phyloP scores from a whole-genome alignment of 2,329 filamentous ascomycete genomes.

The Talaromyces sp. region DNA sequence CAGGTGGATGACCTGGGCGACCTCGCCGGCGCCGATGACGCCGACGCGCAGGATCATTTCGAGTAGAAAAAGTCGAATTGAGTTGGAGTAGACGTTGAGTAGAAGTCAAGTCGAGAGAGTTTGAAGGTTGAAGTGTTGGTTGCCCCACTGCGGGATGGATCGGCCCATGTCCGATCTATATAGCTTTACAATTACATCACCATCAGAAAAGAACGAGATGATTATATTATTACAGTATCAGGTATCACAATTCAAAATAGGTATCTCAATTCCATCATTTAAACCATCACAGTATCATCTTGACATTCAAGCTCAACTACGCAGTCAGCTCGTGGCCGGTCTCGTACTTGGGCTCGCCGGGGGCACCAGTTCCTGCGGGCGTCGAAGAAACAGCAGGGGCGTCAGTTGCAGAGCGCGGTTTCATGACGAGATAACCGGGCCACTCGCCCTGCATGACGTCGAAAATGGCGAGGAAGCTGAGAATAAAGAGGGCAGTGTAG shows the following conservation, averaged over 20 bases:
- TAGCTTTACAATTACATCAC: background rate
- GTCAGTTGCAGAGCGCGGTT: background rate
- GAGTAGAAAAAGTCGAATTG: background rate
- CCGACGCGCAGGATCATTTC: slow-evolving; percentile 24
- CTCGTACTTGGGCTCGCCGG: slow-evolving; percentile 10
- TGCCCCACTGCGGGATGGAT: background rate
- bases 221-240: background rate
- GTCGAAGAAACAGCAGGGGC: background rate
- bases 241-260: background rate
- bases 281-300: background rate
- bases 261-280: background rate
- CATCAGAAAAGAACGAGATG: background rate
- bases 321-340: slow-evolving; percentile 10
- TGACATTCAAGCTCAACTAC: background rate
- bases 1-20: slow-evolving; percentile 51
- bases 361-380: slow-evolving; percentile 3
- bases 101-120: background rate
- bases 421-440: slow-evolving; percentile 18
- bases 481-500: slow-evolving; percentile 22
- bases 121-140: too few relatives aligned
- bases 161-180: background rate
- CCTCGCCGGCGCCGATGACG: slow-evolving; percentile 35
- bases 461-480: slow-evolving; percentile 22
- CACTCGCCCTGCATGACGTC: slow-evolving; percentile 22
- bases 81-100: background rate